Evolutionary conservation across 2,329 filamentous ascomycete species (phyloP), one percentile per base, ranked within the genome.

Genomic region (Aureobasidium leucospermi): DNA sequence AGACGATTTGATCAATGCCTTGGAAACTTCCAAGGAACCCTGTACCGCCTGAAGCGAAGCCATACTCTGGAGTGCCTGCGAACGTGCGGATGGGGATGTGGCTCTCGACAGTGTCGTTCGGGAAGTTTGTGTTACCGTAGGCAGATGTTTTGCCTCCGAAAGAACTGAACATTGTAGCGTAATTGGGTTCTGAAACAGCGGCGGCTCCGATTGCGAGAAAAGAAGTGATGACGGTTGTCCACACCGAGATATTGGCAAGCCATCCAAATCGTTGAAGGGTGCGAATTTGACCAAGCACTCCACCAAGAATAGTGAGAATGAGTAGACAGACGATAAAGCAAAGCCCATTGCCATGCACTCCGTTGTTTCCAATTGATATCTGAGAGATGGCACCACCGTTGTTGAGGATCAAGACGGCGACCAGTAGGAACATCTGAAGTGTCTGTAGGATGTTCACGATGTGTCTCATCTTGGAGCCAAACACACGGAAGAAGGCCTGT

Each of bases 161-260:
- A 13, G 58, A 55, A 9, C 48, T 42, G 2, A 64, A 48, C 45
- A 59, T 62, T 29, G 64, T 63, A 2, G 62, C 67, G 63, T 79
- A 83, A 59, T 82, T 81, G 0, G 81, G 81, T 2, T 73, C 69
- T 2, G 74, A 77, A 60, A 80, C 71, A 1, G 79, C 75, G 5
- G 76, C 75, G 4, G 79, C 78, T 23, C 77, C 80, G 78, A 84
- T 83, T 11, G 63, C 62, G 46, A 65, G 63, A 63, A 83, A 76
- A 53, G 84, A 78, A 63, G 80, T 74, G 28, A 80, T 63, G 28
- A 84, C 63, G 61, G 82, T 84, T 49, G 84, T 64, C 76, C 79
- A 84, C 4, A 85, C 77, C 1, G 80, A 77, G 13, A 78, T 65
- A 63, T 82, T 84, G 15, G 81, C 81, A 1, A 84, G 67, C 77